A percentile compares a stretch with the other conserved stretches of the same genome.
Evolutionary conservation across 169 alveolate genomes (phyloP).

Genomic region (Eimeria mitis): DNA sequence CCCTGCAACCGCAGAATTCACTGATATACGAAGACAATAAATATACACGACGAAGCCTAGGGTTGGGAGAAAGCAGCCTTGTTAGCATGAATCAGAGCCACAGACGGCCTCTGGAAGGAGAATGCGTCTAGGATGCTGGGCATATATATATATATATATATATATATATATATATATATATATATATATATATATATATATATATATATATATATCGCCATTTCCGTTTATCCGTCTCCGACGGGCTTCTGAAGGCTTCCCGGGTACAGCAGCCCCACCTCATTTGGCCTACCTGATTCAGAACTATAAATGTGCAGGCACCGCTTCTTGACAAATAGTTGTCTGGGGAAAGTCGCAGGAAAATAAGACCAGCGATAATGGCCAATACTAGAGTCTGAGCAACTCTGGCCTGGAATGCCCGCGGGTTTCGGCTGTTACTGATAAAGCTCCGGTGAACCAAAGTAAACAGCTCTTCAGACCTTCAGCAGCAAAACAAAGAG

Average conservation of each 20-base stretch:
- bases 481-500: neutral
- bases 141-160: neutral
- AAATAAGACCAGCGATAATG: slow-evolving; percentile 76
- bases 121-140: neutral
- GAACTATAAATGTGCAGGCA: slow-evolving; percentile 73
- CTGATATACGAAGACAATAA: neutral
- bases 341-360: slow-evolving; percentile 50
- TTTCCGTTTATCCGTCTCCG: neutral
- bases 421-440: slow-evolving; percentile 81
- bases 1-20: slow-evolving; percentile 31
- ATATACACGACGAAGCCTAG: neutral
- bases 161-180: too few relatives aligned
- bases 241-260: neutral
- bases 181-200: too few relatives aligned
- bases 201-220: neutral
- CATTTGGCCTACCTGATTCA: slow-evolving; percentile 73
- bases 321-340: slow-evolving; percentile 79
- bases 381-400: slow-evolving; percentile 78
- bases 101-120: neutral
- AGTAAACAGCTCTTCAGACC: slow-evolving; percentile 48
- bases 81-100: neutral
- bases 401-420: slow-evolving; percentile 74
- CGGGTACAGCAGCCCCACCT: neutral
- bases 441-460: slow-evolving; percentile 71
- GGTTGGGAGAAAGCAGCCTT: neutral